Conservation (phyloP, 1,139 yeast species). For the Suhomyces wounanorum region DNA sequence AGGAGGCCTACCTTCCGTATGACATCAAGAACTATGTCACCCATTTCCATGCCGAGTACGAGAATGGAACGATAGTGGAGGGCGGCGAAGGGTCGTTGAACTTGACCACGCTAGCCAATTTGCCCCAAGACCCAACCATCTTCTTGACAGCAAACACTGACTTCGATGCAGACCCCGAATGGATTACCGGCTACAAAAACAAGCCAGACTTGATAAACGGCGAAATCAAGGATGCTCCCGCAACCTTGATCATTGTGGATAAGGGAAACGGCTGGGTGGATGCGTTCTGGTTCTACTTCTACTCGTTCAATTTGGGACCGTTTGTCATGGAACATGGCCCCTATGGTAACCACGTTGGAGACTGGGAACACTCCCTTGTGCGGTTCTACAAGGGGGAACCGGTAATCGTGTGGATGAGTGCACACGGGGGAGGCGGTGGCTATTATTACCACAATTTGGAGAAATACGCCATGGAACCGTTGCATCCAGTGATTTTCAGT, state of each 20-base stretch:
- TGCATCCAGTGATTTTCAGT: conserved; percentile 75
- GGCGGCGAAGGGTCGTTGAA: conserved; percentile 39
- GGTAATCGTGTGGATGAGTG: conserved; percentile 95
- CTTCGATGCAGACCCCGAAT: conserved; percentile 74
- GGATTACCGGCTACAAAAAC: conserved; percentile 77
- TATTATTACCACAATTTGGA: conserved; percentile 76
- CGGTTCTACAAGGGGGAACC: conserved; percentile 83
- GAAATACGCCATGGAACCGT: conserved; percentile 52
- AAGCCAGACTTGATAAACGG: conserved; percentile 75
- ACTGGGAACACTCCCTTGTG: conserved; percentile 95
- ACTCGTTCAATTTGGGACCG: conserved; percentile 92
- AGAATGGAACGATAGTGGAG: conserved; percentile 49
- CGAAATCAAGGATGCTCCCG: conserved; percentile 72
- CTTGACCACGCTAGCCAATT: conserved; percentile 40
- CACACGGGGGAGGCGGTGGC: conserved; percentile 97
- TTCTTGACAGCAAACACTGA: conserved; percentile 68
- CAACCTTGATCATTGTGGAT: conserved; percentile 78
- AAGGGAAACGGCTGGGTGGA: conserved; percentile 93
- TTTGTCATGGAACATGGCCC: conserved; percentile 98
- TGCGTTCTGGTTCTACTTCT: conserved; percentile 95
- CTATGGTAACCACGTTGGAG: conserved; percentile 95
- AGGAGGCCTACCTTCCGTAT: conserved; percentile 84
- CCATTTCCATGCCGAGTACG: conserved; percentile 55
- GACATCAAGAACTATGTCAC: conserved; percentile 70
- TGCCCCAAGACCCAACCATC: conserved; percentile 30